Conservation (phyloP, 768 basidiomycete genomes). For the Agaricus subrufescens region DNA sequence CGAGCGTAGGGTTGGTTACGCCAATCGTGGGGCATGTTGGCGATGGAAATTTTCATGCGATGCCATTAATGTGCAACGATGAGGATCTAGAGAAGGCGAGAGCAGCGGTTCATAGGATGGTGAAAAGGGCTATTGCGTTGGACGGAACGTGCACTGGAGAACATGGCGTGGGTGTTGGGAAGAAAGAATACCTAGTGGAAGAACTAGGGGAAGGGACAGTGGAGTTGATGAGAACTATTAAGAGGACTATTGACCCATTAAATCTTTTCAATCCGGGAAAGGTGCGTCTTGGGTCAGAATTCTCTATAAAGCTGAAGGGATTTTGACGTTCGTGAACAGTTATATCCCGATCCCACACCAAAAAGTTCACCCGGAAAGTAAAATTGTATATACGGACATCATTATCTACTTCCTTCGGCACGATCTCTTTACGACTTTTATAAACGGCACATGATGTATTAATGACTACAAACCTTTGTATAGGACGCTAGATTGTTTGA, state of each 20-base stretch:
- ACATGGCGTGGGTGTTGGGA: slow-evolving; percentile 86
- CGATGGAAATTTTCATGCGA: slow-evolving; percentile 52
- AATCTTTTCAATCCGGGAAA: slow-evolving; percentile 84
- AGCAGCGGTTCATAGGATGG: slow-evolving; percentile 54
- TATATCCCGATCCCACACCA: slow-evolving; percentile 11
- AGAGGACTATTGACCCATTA: slow-evolving; percentile 67
- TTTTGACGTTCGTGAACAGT: not conserved
- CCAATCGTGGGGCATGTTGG: slow-evolving; percentile 76
- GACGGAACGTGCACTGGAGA: slow-evolving; percentile 85
- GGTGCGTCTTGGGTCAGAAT: slow-evolving; percentile 27
- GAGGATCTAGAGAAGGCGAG: slow-evolving; percentile 41
- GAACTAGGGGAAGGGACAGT: slow-evolving; percentile 85
- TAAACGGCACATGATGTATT: too few species aligned
- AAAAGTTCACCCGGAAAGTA: too few species aligned
- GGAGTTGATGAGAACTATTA: slow-evolving; percentile 78
- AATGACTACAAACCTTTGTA: too few species aligned
- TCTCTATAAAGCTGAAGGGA: not conserved
- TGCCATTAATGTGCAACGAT: slow-evolving; percentile 54
- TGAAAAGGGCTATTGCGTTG: slow-evolving; percentile 59
- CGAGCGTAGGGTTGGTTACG: slow-evolving; percentile 47
- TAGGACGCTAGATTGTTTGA: too few species aligned
- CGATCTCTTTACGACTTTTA: too few species aligned
- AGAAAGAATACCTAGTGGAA: slow-evolving; percentile 71
- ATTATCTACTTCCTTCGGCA: too few species aligned
- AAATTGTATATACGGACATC: too few species aligned